Evolutionary conservation across 768 basidiomycete species (phyloP), one percentile per base, ranked within the genome.

Genomic region (Stropharia rugosoannulata): DNA sequence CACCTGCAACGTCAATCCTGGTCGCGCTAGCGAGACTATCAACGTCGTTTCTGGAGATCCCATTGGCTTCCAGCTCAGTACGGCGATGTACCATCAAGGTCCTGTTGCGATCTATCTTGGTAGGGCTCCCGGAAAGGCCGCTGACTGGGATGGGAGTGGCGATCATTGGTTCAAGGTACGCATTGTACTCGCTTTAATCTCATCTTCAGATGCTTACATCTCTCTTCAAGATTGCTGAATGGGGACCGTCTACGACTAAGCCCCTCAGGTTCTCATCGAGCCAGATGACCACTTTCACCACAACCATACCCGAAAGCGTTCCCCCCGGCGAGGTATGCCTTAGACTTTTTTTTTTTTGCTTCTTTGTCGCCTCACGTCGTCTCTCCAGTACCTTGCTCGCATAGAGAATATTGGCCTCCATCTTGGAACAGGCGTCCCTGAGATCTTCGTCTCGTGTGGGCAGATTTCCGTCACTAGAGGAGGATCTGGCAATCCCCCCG

Each of bases 121-220:
- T 32, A 72, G 76, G 60, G 79, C 77, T 9, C 77, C 79, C 2
- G 48, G 59, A 1, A 67, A 69, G 16, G 78, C 66, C 35, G 66
- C 68, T 10, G 58, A 55, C 49, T 80, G 77, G 72, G 76, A 78
- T 39, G 80, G 79, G 19, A 70, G 69, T 57, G 80, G 80, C 43
- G 54, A 65, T 18, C 70, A 74, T 49, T 81, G 80, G 80, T 81
- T 80, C 64, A 79, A 80, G 75, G 77, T 79, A 53, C 4, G 62
- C 65, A 16, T 55, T 62, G 59, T 59, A 45, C 59, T 60, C 16
- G 8, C 8, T 40, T 29, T 4, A 18, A 3, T 32, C 11, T 2
- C 8, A 4, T 11, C 16, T 1, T 9, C 6, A 35, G n/a, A 36
- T 41, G 13, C 13, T 42, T 4, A 32, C 16, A 1, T 15, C 19